Evolutionary conservation across 352 stramenopile species (phyloP).

Genomic region (Pythium myriotylum): DNA sequence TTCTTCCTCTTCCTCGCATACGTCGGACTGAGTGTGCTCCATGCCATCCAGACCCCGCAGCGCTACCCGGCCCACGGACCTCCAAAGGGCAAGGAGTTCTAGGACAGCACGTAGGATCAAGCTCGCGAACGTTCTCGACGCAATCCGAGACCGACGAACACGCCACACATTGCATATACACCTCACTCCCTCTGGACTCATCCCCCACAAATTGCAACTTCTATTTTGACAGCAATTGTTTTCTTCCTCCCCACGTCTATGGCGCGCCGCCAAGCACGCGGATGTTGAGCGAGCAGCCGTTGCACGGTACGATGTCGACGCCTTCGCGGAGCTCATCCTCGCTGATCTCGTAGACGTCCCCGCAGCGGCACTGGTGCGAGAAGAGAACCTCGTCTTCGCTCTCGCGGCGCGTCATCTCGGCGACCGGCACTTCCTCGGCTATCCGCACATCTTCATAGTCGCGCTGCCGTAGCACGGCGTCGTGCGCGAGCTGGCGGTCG

Average conservation of each 20-base stretch:
- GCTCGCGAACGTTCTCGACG: no score
- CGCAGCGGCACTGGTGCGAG: slow-evolving; percentile 67
- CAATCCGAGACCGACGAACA: no score
- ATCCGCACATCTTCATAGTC: slow-evolving; percentile 58
- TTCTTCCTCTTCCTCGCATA: slow-evolving; percentile 84
- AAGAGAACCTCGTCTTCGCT: slow-evolving; percentile 54
- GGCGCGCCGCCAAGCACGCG: slow-evolving; percentile 38
- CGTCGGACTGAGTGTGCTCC: slow-evolving; percentile 65
- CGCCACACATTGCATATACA: no score
- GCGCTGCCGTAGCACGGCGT: slow-evolving; percentile 36
- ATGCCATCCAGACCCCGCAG: slow-evolving; percentile 78
- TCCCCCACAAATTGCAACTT: no score
- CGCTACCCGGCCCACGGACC: slow-evolving; percentile 72
- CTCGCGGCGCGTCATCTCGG: slow-evolving; percentile 47
- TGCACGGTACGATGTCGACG: slow-evolving; percentile 73
- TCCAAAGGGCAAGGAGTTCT: slow-evolving; percentile 85
- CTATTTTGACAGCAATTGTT: no score
- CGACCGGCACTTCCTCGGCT: slow-evolving; percentile 58
- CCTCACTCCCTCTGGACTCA: no score
- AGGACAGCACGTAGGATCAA: slow-evolving; percentile 15
- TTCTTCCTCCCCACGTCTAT: no score
- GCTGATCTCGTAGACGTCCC: slow-evolving; percentile 72
- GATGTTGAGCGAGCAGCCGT: slow-evolving; percentile 82
- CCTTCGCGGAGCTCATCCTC: slow-evolving; percentile 63
- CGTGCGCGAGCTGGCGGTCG: slow-evolving; percentile 49